Evolutionary conservation across 768 basidiomycete species (phyloP), one percentile per base, ranked within the genome.

Genomic region (Boletus coccyginus): DNA sequence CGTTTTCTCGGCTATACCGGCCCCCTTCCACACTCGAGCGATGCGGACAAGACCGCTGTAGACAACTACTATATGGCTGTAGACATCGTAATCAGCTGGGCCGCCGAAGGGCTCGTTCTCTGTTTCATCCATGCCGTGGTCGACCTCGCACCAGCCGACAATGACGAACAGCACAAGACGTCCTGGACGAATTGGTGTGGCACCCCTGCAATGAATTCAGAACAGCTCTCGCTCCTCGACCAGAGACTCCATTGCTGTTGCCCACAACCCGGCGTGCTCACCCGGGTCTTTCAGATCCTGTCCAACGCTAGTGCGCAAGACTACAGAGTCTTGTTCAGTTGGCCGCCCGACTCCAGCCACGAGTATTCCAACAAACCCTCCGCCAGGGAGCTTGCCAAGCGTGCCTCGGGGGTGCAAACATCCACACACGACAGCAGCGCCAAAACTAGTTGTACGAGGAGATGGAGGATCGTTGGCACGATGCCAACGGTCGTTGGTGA

Each of bases 121-220:
- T 93, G 92, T 71, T 94, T 94, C 76, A 83, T 93, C 47, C 92
- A 94, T 65, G 91, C 92, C 41, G 84, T 84, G 33, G 82, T 83
- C 57, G 90, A 93, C 78, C 79, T 90, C 55, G 78, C 71, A 14
- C 77, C 81, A 50, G 74, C 73, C 11, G 89, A 92, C 77, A 90
- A 91, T 64, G 87, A 92, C 70, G 88, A 91, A 70, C 71, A 73
- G 40, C 71, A 81, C 71, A 92, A 88, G 73, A 85, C 88, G 1
- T 73, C 78, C 33, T 94, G 91, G 92, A 81, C 90, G 2, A 93
- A 92, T 68, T 94, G 92, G 91, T 94, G 92, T 71, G 88, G 88
- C 53, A 92, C 92, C 0, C 86, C 86, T 5, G 70, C 68, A 50
- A 81, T 93, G 82, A 70, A 66, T 66, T 50, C 64, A 55, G 77